Conservation (phyloP, 176 grass and related monocot genomes). For the Secale cereale region DNA sequence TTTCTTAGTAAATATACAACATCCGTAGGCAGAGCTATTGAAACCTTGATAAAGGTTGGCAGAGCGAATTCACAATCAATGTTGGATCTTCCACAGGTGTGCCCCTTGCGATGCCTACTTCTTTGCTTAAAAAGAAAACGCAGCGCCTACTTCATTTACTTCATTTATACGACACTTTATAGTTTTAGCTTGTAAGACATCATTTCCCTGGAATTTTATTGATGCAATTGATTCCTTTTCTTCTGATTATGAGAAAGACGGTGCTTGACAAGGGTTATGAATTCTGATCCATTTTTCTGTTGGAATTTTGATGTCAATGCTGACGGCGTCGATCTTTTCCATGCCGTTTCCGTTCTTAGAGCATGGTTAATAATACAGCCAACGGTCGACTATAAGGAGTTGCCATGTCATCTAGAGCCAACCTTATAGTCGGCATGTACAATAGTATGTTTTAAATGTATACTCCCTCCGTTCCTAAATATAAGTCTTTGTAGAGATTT, state of each 20-base stretch:
- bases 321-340: not conserved
- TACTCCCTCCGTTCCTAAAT: no score
- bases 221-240: not conserved
- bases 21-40: slow-evolving; percentile 59
- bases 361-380: no score
- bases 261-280: not conserved
- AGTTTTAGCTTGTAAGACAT: not conserved
- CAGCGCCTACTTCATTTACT: not conserved
- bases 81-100: slow-evolving; percentile 92
- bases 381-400: no score
- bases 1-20: slow-evolving; percentile 47
- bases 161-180: not conserved
- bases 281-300: slow-evolving; percentile 14
- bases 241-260: slow-evolving; percentile 23
- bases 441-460: no score
- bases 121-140: not conserved
- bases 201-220: slow-evolving; percentile 10
- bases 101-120: slow-evolving; percentile 23
- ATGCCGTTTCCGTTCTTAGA: not conserved
- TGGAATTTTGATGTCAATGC: slow-evolving; percentile 16
- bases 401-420: no score
- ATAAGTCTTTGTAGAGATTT: no score
- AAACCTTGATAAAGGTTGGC: slow-evolving; percentile 84
- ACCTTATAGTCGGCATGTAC: no score
- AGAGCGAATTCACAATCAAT: slow-evolving; percentile 63